Base-by-base conservation (phyloP, 2,329 filamentous ascomycete species). In the Xylariaceae sp. region DNA sequence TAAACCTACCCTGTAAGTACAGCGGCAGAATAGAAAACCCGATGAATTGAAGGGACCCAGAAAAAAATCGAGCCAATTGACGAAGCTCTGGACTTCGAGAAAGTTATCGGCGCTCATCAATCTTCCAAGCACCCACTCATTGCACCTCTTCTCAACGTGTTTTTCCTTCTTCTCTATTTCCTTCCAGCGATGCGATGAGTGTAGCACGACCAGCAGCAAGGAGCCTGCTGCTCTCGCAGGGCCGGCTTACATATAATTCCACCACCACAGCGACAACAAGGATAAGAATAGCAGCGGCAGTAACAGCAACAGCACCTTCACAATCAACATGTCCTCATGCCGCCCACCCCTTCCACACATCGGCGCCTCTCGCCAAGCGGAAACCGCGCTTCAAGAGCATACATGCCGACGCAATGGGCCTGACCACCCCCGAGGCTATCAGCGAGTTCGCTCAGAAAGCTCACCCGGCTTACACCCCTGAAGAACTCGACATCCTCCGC, bases 401-500 rank as follows among this genome's bases (percentile, higher is more conserved):
- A 55, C 71, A 66, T 48, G 76, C 75, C 19, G 66, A 70, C 43
- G 65, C 78, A 55, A 67, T 80, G 65, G 77, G 77, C 1, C 64
- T 80, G 33, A 57, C 70, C 36, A 66, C 67, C 42, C 68, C 71
- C 25, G 61, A 70, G 27, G 65, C 67, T 44, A 56, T 79, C 51
- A 61, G 69, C 19, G 57, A 70, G 54, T 78, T 70, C 56, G 65
- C 68, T 45, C 60, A 70, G 50, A 60, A 76, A 34, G 63, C 68
- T 35, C 83, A 82, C 59, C 75, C 81, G 52, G 72, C 78, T 12
- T 93, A 90, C 70, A 82, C 80, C 12, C 68, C 75, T 33, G 75
- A 82, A 53, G 83, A 93, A 62, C 78, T 80, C 60, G 74, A 75
- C 48, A 60, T 68, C 17, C 74, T 95, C 47, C 67, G 68, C 47